Evolutionary conservation across 108 stramenopile species (phyloP).

Genomic region (Cyclotella choctawhatcheeana): DNA sequence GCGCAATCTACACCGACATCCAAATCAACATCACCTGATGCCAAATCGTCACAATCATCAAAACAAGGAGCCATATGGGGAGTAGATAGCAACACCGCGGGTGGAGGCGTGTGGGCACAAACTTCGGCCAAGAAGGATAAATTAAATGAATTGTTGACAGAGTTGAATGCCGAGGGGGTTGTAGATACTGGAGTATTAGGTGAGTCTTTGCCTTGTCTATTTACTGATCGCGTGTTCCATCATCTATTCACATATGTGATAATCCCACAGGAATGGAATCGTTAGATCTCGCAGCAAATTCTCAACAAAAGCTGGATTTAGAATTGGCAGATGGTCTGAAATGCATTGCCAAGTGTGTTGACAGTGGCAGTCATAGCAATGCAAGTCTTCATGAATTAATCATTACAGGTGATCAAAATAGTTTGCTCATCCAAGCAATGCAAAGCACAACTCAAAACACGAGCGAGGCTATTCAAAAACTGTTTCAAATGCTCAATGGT

Average conservation of each 20-base stretch:
- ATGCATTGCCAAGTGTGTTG: constrained; percentile 59
- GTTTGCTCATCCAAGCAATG: not conserved
- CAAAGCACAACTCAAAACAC: not conserved
- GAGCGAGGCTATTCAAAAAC: constrained; percentile 10
- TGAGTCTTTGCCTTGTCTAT: not conserved
- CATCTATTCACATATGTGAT: not conserved
- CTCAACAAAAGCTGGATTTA: constrained; percentile 74
- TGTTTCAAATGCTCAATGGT: constrained; percentile 31
- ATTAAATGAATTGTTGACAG: constrained; percentile 67
- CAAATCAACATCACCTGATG: not conserved
- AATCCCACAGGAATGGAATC: constrained; percentile 52
- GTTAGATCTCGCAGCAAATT: constrained; percentile 74
- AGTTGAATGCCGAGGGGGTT: constrained; percentile 43
- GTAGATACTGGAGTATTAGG: constrained; percentile 33
- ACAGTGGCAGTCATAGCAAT: constrained; percentile 13
- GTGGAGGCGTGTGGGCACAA: constrained; percentile 89
- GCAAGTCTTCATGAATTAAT: not conserved
- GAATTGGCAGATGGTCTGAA: constrained; percentile 83
- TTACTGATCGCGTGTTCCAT: not conserved
- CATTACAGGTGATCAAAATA: not conserved
- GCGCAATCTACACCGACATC: constrained; percentile 39
- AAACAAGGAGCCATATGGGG: constrained; percentile 44
- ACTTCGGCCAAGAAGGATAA: constrained; percentile 89
- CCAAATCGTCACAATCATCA: not conserved
- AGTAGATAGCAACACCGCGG: constrained; percentile 62